A percentile compares a stretch with the other conserved stretches of the same genome.
These are phyloP conservation scores for Centrapalus pauciflorus DNA, from an alignment of 129 eudicot species.

Conservation along the genomic window DNA sequence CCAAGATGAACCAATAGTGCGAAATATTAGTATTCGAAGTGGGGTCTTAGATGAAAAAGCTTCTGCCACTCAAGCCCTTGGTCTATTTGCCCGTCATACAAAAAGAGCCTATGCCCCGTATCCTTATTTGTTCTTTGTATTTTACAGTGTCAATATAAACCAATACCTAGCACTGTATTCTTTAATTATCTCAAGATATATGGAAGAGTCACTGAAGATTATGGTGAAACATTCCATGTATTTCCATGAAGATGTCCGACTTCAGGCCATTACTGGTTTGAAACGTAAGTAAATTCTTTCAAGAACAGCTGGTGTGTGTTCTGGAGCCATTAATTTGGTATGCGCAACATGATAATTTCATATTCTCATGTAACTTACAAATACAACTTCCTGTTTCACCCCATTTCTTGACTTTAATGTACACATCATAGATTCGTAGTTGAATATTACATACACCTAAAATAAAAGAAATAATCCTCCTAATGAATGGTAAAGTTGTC, in stretches of 20 bases:
- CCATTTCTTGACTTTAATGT: not conserved
- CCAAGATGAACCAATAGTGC: conserved; percentile 80
- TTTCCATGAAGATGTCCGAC: conserved; percentile 93
- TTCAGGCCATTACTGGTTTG: conserved; percentile 72
- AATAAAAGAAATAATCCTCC: not conserved
- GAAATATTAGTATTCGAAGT: conserved; percentile 78
- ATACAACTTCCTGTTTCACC: not conserved
- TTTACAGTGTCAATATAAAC: conserved; percentile 8
- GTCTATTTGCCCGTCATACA: conserved; percentile 79
- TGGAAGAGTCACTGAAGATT: conserved; percentile 82
- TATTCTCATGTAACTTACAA: not conserved
- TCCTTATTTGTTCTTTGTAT: conserved; percentile 41
- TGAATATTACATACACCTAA: not conserved
- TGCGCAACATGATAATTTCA: not conserved
- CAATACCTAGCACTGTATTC: conserved; percentile 13
- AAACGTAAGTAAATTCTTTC: conserved; percentile 53
- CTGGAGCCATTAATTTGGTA: not conserved
- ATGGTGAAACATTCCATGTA: conserved; percentile 69
- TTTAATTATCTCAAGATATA: conserved; percentile 62
- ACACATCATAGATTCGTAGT: no score
- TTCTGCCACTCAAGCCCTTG: conserved; percentile 95
- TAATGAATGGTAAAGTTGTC: not conserved
- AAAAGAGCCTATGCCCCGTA: conserved; percentile 82
- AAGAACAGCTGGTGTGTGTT: not conserved
- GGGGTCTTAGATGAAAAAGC: conserved; percentile 97